Base-by-base conservation (phyloP, 345 rosid species). In the Sonneratia alba region DNA sequence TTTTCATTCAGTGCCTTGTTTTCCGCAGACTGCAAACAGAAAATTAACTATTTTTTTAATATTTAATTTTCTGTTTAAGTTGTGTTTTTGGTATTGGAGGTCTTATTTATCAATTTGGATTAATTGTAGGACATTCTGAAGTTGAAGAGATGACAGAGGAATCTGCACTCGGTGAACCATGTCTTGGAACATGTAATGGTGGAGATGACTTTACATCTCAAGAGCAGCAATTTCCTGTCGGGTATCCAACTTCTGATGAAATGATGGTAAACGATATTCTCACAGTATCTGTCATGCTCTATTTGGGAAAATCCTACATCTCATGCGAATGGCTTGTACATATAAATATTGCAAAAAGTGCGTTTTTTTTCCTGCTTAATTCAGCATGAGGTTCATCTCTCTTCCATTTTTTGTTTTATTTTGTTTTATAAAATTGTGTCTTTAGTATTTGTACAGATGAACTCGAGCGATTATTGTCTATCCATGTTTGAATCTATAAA, bases 141-240 rank as follows among this genome's bases (percentile, higher is more conserved):
- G 62, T 49, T n/a, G 49, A 34, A 57, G 47, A 2, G 0, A 48
- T 45, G 51, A 18, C 69, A 36, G 38, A 49, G 24, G 69, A 48
- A 36, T 47, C 48, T 53, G 37, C 43, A 19, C 56, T 64, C 13
- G 62, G 48, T 3, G 49, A 65, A 18, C 68, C 74, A 16, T 42
- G 22, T 16, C 4, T 32, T 63, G 68, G 14, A 40, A 18, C 45
- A 48, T 40, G 14, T 36, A 48, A 43, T 0, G 68, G 19, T 40
- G 64, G 47, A 24, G 68, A 72, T 22, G 67, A 42, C 42, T 16
- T 32, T 36, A 36, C 56, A 56, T 21, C 40, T 36, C 74, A 72
- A 47, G 57, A 40, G 18, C 59, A 45, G 47, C 55, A 18, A 37
- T 72, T n/a, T 3, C 42, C 55, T n/a, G 34, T 34, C 42, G 51